Conservation (phyloP, 768 basidiomycete species). For the Mrakia gelida region DNA sequence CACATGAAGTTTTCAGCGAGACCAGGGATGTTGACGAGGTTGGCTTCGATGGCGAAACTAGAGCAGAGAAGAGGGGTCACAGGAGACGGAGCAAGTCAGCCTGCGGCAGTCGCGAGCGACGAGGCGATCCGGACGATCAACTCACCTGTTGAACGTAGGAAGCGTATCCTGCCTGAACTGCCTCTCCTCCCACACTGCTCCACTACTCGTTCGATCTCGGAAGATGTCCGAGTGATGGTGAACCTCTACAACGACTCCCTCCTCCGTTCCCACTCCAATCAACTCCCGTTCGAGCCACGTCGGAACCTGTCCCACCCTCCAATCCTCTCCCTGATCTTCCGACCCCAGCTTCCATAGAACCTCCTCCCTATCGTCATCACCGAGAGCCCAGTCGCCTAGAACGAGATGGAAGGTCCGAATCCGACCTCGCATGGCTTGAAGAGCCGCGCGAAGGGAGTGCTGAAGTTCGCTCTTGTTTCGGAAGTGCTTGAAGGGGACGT, state of each 20-base stretch:
- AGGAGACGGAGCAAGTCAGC: background rate
- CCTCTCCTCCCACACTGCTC: slow-evolving; percentile 1
- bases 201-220: slow-evolving; percentile 7
- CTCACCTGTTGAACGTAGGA: slow-evolving; percentile 30
- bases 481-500: slow-evolving; percentile 20
- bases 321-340: background rate
- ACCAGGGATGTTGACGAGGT: slow-evolving; percentile 30
- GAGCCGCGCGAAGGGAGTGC: slow-evolving; percentile 15
- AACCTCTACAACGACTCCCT: slow-evolving; percentile 21
- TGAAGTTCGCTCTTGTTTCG: slow-evolving; percentile 21
- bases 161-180: slow-evolving; percentile 22
- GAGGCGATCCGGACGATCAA: background rate
- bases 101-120: background rate
- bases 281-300: slow-evolving; percentile 10
- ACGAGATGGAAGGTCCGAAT: slow-evolving; percentile 29
- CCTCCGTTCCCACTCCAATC: slow-evolving; percentile 3
- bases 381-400: slow-evolving; percentile 30
- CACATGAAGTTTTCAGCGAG: slow-evolving; percentile 27
- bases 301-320: slow-evolving; percentile 28
- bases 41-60: slow-evolving; percentile 29
- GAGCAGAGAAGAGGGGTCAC: background rate
- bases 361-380: background rate
- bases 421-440: slow-evolving; percentile 3
- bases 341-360: background rate
- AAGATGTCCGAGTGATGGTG: slow-evolving; percentile 30